phyloP scores from a whole-genome alignment of 139 green algal genomes.

The Chlorella sp. region DNA sequence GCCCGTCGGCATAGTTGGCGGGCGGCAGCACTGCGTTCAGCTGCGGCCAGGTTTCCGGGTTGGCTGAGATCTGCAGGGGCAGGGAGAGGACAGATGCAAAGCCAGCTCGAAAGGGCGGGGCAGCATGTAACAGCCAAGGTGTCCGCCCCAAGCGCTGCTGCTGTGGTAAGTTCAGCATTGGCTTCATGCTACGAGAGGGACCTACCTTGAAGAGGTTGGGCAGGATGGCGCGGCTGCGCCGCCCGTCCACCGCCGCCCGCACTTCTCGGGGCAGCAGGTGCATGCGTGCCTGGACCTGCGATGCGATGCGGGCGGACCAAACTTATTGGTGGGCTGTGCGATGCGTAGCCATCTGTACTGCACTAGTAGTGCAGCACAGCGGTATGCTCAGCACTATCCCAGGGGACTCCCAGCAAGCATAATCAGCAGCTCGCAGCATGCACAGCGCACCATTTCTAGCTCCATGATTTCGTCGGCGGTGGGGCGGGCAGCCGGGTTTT shows the following conservation, averaged over 20 bases:
- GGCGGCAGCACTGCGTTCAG: constrained; percentile 13
- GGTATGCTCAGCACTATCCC: neutral
- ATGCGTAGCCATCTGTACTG: too few species aligned
- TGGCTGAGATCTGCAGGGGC: neutral
- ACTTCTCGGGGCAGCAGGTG: neutral
- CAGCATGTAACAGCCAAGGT: too few species aligned
- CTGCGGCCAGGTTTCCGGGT: neutral
- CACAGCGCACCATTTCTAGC: neutral
- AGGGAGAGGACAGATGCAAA: too few species aligned
- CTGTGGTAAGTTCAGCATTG: too few species aligned
- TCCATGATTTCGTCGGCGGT: constrained; percentile 26
- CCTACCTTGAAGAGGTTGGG: neutral
- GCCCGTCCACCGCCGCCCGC: neutral
- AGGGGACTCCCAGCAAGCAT: too few species aligned
- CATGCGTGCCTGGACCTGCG: constrained; percentile 5
- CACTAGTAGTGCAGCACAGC: neutral
- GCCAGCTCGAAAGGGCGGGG: neutral
- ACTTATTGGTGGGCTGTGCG: too few species aligned
- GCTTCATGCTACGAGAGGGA: too few species aligned
- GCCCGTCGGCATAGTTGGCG: neutral
- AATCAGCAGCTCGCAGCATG: too few species aligned
- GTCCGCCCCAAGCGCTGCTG: too few species aligned
- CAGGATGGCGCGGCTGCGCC: neutral
- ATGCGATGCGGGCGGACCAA: neutral
- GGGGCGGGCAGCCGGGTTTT: constrained; percentile 7